Evolutionary conservation across 768 basidiomycete genomes (phyloP).

Genomic region (Brasilioporus rufonigricans): DNA sequence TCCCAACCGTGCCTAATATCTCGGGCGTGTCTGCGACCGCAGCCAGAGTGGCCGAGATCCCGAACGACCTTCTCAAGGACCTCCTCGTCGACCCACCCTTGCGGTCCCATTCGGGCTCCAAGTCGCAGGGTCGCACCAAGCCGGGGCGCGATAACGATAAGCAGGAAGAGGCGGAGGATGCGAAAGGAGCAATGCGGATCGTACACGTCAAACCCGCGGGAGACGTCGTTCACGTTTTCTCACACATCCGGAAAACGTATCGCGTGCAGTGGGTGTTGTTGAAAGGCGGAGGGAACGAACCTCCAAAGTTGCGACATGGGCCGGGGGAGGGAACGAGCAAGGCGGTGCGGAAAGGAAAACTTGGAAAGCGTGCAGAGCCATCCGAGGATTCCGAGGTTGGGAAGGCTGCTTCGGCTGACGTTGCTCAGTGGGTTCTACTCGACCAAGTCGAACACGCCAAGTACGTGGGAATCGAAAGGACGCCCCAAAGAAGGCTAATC

Average conservation of each 20-base stretch:
- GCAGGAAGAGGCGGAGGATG: background rate
- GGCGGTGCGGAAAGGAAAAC: slow-evolving; percentile 9
- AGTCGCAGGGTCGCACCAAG: background rate
- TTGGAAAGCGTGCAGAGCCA: slow-evolving; percentile 8
- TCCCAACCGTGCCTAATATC: slow-evolving; percentile 66
- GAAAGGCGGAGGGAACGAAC: slow-evolving; percentile 52
- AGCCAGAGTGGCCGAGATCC: slow-evolving; percentile 32
- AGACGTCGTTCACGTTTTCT: slow-evolving; percentile 80
- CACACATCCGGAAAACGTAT: slow-evolving; percentile 88
- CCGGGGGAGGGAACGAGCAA: slow-evolving; percentile 10
- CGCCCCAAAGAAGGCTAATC: background rate
- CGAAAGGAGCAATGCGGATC: slow-evolving; percentile 31
- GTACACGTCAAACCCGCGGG: slow-evolving; percentile 50
- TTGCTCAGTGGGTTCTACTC: slow-evolving; percentile 50
- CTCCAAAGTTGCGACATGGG: slow-evolving; percentile 29
- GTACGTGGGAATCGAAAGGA: slow-evolving; percentile 40
- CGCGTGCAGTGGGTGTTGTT: slow-evolving; percentile 69
- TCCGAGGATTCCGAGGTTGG: slow-evolving; percentile 14
- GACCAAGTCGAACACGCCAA: slow-evolving; percentile 57
- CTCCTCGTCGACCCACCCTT: slow-evolving; percentile 36
- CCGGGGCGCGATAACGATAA: background rate
- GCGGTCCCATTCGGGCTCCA: slow-evolving; percentile 2
- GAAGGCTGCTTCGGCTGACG: slow-evolving; percentile 5
- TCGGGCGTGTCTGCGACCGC: slow-evolving; percentile 37
- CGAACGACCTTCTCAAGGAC: slow-evolving; percentile 37